Evolutionary conservation across 768 basidiomycete genomes (phyloP), one percentile per base, ranked within the genome.

Genomic region (Leccinum rimulosum): DNA sequence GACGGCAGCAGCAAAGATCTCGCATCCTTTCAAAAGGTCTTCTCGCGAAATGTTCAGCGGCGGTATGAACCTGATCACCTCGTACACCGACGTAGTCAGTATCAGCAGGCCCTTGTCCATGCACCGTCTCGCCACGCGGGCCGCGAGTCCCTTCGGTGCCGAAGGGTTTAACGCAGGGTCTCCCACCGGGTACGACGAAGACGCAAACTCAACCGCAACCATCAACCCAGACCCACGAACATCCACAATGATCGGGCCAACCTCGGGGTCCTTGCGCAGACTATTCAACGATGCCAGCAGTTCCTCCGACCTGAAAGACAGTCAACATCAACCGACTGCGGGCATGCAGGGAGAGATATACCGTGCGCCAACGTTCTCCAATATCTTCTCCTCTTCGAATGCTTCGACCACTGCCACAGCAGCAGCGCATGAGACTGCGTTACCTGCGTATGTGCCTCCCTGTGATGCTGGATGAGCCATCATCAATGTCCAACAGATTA

Each of bases 381-480:
- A 79, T 50, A 95, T 80, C n/a, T 88, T 84, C 66, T 95, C 93
- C 61, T 90, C 86, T 54, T 79, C 75, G 72, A 97, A 86, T 1
- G 79, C 88, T 56, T 93, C 88, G 22, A 81, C 82, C 19, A 91
- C 89, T 0, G 95, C 94, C 22, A 88, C 79, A 4, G 87, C 95
- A 4, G 96, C 96, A 0, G 96, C 95, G 68, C 95, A 98, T 0
- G 91, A 80, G 0, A 98, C 92, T 0, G 92, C 87, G 67, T 96
- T 98, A 28, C 95, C 95, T 1, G 91, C 92, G 62, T 95, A 95
- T 5, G 93, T 95, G 25, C 93, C 92, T 28, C 91, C 91, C 87
- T 88, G 61, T 50, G 38, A 58, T 27, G 55, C 49, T 11, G 15
- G 11, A 58, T 70, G 25, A 66, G 60, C 36, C n/a, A 38, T 19